phyloP scores from a whole-genome alignment of 495 filamentous ascomycete genomes.

The Neurospora sp. region DNA sequence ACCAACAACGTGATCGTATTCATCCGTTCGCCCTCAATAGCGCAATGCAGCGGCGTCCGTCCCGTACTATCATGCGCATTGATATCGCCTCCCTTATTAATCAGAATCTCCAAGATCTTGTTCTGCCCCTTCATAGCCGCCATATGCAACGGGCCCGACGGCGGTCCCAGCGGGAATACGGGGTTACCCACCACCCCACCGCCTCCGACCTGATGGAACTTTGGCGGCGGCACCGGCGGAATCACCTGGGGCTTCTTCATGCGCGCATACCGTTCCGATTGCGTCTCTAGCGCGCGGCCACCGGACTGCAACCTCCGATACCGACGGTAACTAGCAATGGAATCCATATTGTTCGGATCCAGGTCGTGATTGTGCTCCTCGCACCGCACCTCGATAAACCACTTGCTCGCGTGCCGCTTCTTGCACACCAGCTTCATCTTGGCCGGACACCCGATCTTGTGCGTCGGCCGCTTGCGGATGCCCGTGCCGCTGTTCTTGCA shows the following conservation, averaged over 20 bases:
- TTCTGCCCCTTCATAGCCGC: slow-evolving; percentile 18
- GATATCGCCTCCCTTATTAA: slow-evolving; percentile 23
- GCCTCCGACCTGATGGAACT: slow-evolving; percentile 12
- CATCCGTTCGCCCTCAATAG: slow-evolving; percentile 15
- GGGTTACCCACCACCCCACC: background rate
- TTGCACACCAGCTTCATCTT: slow-evolving; percentile 17
- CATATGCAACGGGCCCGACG: slow-evolving; percentile 18
- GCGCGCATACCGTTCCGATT: slow-evolving; percentile 11
- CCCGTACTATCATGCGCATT: slow-evolving; percentile 19
- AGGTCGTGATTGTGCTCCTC: slow-evolving; percentile 24
- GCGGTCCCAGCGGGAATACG: background rate
- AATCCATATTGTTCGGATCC: slow-evolving; percentile 13
- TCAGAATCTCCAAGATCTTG: slow-evolving; percentile 22
- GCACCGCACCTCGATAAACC: slow-evolving; percentile 20
- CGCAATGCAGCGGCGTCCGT: slow-evolving; percentile 22
- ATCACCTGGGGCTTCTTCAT: slow-evolving; percentile 4
- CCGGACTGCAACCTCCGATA: slow-evolving; percentile 15
- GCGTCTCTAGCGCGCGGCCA: slow-evolving; percentile 7
- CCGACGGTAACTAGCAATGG: slow-evolving; percentile 18
- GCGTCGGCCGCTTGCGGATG: slow-evolving; percentile 15
- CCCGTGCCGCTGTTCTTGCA: slow-evolving; percentile 20
- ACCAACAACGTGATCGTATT: slow-evolving; percentile 14
- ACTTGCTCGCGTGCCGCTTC: slow-evolving; percentile 18
- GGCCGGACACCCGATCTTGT: slow-evolving; percentile 17
- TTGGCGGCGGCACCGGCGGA: slow-evolving; percentile 8